Conservation (phyloP, 805 yeast genomes). For the Cyberlindnera lachancei region DNA sequence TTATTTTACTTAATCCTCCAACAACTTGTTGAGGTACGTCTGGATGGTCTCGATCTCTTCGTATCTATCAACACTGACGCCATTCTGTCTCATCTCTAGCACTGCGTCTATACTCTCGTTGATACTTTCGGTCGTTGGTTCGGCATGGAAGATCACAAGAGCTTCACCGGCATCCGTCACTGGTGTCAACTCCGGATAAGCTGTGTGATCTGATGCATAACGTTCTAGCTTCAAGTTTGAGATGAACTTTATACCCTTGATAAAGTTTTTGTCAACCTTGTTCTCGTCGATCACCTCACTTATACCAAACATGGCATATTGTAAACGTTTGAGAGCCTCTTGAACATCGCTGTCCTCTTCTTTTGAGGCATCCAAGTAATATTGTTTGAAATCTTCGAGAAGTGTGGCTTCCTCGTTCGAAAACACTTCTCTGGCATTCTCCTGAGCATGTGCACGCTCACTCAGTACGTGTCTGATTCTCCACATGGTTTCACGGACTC, state of each 20-base stretch:
- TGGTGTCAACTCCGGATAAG: constrained; percentile 20
- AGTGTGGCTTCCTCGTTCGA: constrained; percentile 37
- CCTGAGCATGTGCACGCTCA: constrained; percentile 73
- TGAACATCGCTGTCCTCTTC: constrained; percentile 52
- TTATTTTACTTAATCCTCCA: constrained; percentile 6
- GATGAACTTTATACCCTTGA: constrained; percentile 60
- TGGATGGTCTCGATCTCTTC: constrained; percentile 30
- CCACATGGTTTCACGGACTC: constrained; percentile 58
- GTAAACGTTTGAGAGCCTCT: constrained; percentile 70
- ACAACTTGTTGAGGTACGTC: constrained; percentile 17
- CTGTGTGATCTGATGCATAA: constrained; percentile 38
- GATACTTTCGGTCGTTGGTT: constrained; percentile 32
- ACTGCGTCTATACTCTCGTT: constrained; percentile 35
- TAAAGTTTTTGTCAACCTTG: constrained; percentile 48
- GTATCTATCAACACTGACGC: constrained; percentile 24
- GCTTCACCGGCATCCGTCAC: constrained; percentile 35
- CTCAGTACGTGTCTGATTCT: constrained; percentile 79
- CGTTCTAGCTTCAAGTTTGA: constrained; percentile 61
- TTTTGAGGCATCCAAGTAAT: constrained; percentile 48
- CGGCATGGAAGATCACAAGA: constrained; percentile 39
- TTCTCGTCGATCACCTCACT: constrained; percentile 56
- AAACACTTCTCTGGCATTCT: constrained; percentile 45
- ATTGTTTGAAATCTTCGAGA: constrained; percentile 47
- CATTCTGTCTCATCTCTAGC: constrained; percentile 37
- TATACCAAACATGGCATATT: constrained; percentile 79